Conservation (phyloP, 2,329 filamentous ascomycete genomes). For the Botrytis elliptica region DNA sequence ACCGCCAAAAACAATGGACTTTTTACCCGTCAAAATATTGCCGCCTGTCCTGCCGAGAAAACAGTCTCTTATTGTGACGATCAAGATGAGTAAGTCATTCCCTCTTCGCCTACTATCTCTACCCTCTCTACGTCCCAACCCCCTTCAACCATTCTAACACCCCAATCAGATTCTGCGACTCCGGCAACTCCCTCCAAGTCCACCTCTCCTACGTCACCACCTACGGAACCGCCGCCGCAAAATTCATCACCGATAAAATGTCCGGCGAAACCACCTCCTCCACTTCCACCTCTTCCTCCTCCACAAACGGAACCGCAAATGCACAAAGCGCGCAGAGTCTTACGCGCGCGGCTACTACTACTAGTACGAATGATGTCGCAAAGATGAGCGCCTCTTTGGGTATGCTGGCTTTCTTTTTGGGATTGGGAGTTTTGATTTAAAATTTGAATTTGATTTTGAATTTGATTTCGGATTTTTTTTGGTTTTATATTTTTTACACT, state of each 20-base stretch:
- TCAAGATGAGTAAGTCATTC: neutral
- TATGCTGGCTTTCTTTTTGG: neutral
- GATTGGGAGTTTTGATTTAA: neutral
- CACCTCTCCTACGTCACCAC: slow-evolving; percentile 9
- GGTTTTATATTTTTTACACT: no score
- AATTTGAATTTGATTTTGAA: no score
- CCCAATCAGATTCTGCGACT: slow-evolving; percentile 9
- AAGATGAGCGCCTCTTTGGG: neutral
- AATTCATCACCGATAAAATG: slow-evolving; percentile 19
- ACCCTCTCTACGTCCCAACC: no score
- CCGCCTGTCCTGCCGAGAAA: neutral
- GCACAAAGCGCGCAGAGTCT: neutral
- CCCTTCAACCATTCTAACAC: neutral
- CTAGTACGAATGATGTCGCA: neutral
- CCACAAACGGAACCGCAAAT: neutral
- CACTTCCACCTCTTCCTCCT: no score
- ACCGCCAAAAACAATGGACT: slow-evolving; percentile 34
- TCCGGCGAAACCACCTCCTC: neutral
- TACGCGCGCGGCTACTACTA: neutral
- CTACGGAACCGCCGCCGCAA: slow-evolving; percentile 12
- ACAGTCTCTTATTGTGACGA: slow-evolving; percentile 8
- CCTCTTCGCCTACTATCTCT: no score
- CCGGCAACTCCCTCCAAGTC: neutral
- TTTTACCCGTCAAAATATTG: slow-evolving; percentile 27
- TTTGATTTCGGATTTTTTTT: no score